These are phyloP conservation scores for Pedinophyceae sp. DNA, from an alignment of 139 green algal genomes.

Conservation along the genomic window DNA sequence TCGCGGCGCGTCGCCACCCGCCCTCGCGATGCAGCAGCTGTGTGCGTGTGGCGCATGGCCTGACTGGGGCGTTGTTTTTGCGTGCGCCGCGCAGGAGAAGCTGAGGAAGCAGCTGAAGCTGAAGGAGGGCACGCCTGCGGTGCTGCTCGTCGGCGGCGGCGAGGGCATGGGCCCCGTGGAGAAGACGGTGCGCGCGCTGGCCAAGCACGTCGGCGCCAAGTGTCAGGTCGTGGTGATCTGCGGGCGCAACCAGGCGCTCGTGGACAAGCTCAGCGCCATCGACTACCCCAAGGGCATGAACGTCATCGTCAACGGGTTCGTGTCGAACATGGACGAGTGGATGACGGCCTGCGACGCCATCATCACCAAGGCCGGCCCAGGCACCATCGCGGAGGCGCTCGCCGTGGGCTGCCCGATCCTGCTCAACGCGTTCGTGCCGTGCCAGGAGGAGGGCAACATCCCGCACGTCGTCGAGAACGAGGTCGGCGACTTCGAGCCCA, in stretches of 20 bases:
- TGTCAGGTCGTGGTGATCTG: constrained; percentile 76
- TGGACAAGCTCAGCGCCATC: constrained; percentile 29
- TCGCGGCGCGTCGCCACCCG: no score
- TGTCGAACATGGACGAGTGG: constrained; percentile 85
- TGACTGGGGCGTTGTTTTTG: no score
- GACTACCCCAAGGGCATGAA: constrained; percentile 25
- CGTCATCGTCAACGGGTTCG: constrained; percentile 46
- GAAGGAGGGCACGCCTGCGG: constrained; percentile 7
- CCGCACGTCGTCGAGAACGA: constrained; percentile 77
- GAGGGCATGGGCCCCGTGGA: constrained; percentile 93
- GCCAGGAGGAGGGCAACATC: constrained; percentile 86
- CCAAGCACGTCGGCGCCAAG: constrained; percentile 18
- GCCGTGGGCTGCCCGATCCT: constrained; percentile 87
- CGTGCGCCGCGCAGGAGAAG: no score
- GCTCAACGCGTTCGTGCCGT: constrained; percentile 88
- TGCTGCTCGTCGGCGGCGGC: constrained; percentile 50
- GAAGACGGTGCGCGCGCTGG: constrained; percentile 64
- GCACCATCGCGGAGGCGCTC: constrained; percentile 92
- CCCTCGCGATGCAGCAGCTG: no score
- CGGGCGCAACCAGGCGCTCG: constrained; percentile 75
- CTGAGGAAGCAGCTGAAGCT: constrained; percentile 9
- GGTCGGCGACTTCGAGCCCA: constrained; percentile 53
- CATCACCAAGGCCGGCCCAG: constrained; percentile 72
- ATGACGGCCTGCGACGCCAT: constrained; percentile 78
- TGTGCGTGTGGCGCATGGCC: constrained; percentile 2